Evolutionary conservation across 495 filamentous ascomycete species (phyloP), one percentile per base, ranked within the genome.

Genomic region (Talaromyces liani): DNA sequence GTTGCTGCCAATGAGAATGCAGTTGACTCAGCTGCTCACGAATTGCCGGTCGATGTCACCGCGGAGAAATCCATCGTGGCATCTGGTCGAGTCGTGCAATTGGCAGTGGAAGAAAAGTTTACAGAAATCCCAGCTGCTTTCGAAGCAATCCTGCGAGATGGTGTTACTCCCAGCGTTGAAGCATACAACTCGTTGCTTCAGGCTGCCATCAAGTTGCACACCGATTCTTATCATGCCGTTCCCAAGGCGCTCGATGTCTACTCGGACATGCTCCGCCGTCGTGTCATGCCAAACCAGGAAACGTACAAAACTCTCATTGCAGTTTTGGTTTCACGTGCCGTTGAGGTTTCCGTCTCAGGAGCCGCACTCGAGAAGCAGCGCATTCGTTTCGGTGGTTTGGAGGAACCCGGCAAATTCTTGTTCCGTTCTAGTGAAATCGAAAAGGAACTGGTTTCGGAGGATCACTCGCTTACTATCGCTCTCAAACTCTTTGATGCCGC

Each of bases 241-340:
- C 85, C 90, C 55, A 96, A 96, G 76, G 92, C 91, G 6, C 84
- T 98, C 57, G 92, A 93, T 80, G 88, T 98, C 63, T 98, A 98
- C 77, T 88, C 91, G 49, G 91, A 97, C 72, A 96, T 98, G 93
- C 87, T 96, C 66, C 84, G 89, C 64, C 89, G 92, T 56, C 88
- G 87, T 68, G 87, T 97, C 49, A 74, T 81, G 27, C 93, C 93
- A 16, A 88, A 95, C 69, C 86, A 87, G 63, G 82, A 87, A 60
- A 98, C 92, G 6, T 98, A 95, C 75, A 85, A 91, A 69, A 91
- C 88, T 3, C 76, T 98, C 10, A 88, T 98, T 64, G 84, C 89
- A 65, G 76, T 96, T 45, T 83, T 98, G 34, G 88, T 92, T 24
- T 80, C 84, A 20, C 88, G 90, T 36, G 90, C 92, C 47, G 81